Percentiles rank a stretch among this genome's conserved stretches.
Conservation (phyloP, 768 basidiomycete species). For the Pleurotus sapidus region DNA sequence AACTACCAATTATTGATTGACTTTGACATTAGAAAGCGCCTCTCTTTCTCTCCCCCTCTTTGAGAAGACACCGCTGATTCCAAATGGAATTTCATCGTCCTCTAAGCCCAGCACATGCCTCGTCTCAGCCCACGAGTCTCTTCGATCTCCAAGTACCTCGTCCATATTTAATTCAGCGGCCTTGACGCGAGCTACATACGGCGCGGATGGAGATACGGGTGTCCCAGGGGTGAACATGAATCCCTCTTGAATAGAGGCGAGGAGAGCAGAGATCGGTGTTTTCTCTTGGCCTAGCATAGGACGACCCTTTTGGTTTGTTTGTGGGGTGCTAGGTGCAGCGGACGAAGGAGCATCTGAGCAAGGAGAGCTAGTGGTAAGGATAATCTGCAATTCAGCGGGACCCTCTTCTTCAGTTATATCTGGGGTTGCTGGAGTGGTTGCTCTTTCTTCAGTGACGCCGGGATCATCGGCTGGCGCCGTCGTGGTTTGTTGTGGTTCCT, state of each 20-base stretch:
- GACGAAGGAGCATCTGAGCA: constrained; percentile 1
- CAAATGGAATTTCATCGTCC: constrained; percentile 1
- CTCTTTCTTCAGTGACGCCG: background rate
- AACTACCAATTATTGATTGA: background rate
- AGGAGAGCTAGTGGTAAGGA: background rate
- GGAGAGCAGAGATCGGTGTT: constrained; percentile 67
- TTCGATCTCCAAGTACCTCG: background rate
- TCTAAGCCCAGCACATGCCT: constrained; percentile 1
- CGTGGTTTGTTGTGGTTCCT: background rate
- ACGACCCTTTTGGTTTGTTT: background rate
- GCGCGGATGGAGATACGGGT: constrained; percentile 56
- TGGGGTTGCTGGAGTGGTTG: background rate
- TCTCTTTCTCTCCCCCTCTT: constrained; percentile 1
- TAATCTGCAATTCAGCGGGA: background rate
- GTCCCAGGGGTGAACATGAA: constrained; percentile 66
- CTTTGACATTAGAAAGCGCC: constrained; percentile 1
- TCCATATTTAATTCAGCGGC: background rate
- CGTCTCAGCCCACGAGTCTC: constrained; percentile 7
- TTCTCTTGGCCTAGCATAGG: constrained; percentile 16
- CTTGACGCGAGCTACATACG: constrained; percentile 26
- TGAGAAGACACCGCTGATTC: constrained; percentile 4
- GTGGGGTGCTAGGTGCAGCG: background rate
- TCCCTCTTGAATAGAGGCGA: constrained; percentile 62
- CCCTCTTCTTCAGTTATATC: background rate
- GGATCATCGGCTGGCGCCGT: background rate